These are phyloP conservation scores for Kwoniella shandongensis DNA, from an alignment of 768 basidiomycete species.

Conservation along the genomic window DNA sequence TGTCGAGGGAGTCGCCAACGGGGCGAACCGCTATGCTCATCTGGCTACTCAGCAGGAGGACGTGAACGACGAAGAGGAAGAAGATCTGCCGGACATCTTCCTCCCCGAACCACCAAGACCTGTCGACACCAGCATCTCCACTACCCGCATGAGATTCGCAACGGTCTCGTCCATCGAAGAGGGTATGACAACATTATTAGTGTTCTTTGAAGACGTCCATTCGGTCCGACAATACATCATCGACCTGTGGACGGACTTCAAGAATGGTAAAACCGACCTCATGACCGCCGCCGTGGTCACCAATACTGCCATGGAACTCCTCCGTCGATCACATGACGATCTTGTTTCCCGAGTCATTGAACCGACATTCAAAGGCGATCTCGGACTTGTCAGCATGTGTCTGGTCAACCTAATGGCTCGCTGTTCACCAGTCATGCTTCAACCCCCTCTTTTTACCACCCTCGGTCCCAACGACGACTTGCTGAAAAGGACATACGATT, in stretches of 20 bases:
- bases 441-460: not conserved
- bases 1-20: too few species aligned
- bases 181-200: constrained; percentile 3
- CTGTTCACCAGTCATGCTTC: not conserved
- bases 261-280: constrained; percentile 6
- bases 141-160: constrained; percentile 3
- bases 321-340: constrained; percentile 13
- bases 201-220: constrained; percentile 20
- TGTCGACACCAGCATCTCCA: not conserved
- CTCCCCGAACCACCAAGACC: constrained; percentile 18
- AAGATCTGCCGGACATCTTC: constrained; percentile 22
- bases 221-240: constrained; percentile 17
- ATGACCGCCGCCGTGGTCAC: constrained; percentile 21
- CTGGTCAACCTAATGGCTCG: constrained; percentile 1
- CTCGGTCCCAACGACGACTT: not conserved
- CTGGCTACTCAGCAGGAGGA: constrained; percentile 4
- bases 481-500: constrained; percentile 7
- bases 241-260: constrained; percentile 17
- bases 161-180: constrained; percentile 4
- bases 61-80: constrained; percentile 4
- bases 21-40: not conserved
- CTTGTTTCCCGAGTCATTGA: constrained; percentile 1
- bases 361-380: constrained; percentile 6
- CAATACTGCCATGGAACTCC: constrained; percentile 23
- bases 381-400: not conserved